Base-by-base conservation (phyloP, 441 rosid species). In the Erodium moschatum region DNA sequence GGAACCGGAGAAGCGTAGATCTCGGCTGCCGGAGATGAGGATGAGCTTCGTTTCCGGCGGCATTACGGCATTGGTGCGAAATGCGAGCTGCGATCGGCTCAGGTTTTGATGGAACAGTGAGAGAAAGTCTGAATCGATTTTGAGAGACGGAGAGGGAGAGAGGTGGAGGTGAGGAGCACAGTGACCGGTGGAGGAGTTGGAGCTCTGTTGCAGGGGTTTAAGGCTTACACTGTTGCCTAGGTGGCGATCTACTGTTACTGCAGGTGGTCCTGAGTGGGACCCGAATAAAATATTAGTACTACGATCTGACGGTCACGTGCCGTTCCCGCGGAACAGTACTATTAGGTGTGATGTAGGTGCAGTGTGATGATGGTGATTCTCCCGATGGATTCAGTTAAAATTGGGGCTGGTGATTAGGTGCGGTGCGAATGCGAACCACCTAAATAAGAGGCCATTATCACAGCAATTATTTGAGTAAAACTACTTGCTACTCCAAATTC, bases 361-460 rank as follows among this genome's bases (percentile, higher is more conserved):
- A 38, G 44, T 4, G 44, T 38, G 44, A 38, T 38, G 44, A 38
- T 38, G 9, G 5, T 46, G 15, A 42, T 11, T 42, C 11, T 42
- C 11, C 5, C 38, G 52, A 46, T 46, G 52, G 4, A 16, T 46
- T 46, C 9, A 12, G 52, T 46, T 46, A 46, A 46, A 46, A 46
- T 13, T 46, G 52, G 52, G 5, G 15, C 15, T 46, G 2, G 50
- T 15, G 44, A 38, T 10, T 46, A 46, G 52, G 52, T 46, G 52
- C 52, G 52, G 15, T 46, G 52, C 52, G 52, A 46, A 46, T 46
- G 52, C 52, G 52, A 46, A 46, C 52, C 52, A 46, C 52, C 52
- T 46, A 11, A 12, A 46, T 46, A 46, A 46, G 15, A 46, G 15
- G n/a, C 4, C 15, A 11, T 46, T 46, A 46, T 46, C 52, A 46